phyloP scores from a whole-genome alignment of 202 grass and related monocot genomes.

The Dendrocalamus latiflorus region DNA sequence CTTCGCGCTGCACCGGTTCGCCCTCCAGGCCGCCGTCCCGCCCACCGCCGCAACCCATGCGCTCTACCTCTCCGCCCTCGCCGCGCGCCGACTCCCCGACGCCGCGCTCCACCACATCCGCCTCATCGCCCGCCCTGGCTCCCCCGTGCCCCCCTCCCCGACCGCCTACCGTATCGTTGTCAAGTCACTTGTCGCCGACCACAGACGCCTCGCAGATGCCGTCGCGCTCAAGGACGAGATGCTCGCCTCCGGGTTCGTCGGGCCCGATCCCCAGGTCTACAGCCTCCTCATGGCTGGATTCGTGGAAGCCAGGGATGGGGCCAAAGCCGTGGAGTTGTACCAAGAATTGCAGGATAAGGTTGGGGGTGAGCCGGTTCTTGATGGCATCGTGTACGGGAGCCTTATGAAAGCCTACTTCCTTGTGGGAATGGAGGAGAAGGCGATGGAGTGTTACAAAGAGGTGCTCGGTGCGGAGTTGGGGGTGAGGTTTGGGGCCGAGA shows the following conservation, averaged over 20 bases:
- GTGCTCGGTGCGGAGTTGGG: constrained; percentile 34
- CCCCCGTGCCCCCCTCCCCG: constrained; percentile 58
- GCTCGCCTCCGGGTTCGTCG: constrained; percentile 55
- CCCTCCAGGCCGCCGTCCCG: constrained; percentile 69
- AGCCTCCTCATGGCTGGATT: constrained; percentile 62
- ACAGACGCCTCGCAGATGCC: constrained; percentile 49
- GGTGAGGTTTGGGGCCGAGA: constrained; percentile 45
- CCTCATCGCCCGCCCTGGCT: constrained; percentile 53
- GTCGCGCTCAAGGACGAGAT: constrained; percentile 76
- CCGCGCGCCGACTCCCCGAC: constrained; percentile 54
- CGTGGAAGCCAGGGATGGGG: constrained; percentile 29
- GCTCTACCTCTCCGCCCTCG: constrained; percentile 70
- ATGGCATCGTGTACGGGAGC: constrained; percentile 66
- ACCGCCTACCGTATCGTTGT: constrained; percentile 70
- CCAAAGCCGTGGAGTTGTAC: constrained; percentile 53
- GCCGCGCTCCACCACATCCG: constrained; percentile 70
- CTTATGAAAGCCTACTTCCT: constrained; percentile 80
- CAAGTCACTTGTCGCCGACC: constrained; percentile 54
- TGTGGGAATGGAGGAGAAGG: constrained; percentile 60
- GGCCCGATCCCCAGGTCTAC: constrained; percentile 68
- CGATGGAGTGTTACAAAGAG: constrained; percentile 56
- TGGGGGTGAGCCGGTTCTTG: constrained; percentile 36
- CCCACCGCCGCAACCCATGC: constrained; percentile 71
- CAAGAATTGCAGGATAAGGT: constrained; percentile 59
- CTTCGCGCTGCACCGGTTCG: constrained; percentile 80